Evolutionary conservation across 1,284 basidiomycete species (phyloP), one percentile per base, ranked within the genome.

Genomic region (Ustilago vetiveriae): DNA sequence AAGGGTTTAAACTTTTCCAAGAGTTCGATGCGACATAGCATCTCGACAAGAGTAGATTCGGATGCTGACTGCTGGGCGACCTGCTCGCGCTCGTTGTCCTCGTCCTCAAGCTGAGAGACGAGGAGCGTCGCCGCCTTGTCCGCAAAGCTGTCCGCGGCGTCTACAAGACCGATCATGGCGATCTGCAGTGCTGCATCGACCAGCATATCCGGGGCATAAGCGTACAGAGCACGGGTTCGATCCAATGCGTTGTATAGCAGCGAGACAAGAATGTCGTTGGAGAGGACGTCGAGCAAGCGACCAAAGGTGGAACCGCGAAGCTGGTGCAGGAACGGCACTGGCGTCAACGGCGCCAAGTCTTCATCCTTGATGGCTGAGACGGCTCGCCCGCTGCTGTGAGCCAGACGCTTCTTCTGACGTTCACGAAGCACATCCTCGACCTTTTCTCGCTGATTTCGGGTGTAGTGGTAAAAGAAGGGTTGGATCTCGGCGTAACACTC

Each of bases 401-500:
- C 52, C 4, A 71, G 30, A 13, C 51, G 42, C 37, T 60, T 68
- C 64, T 68, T 74, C 32, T 68, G 48, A 8, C 63, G 43, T 17
- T 32, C 41, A 21, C 57, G 52, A 39, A 98, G 84, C 6, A 91
- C 87, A 29, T 86, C 87, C 74, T 95, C 92, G n/a, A 93, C 94
- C 79, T 94, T 92, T 76, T 97, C 92, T 38, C 94, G 88, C 79
- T 94, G 91, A 83, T 98, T 98, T 27, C 94, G 87, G 11, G 92
- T 90, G 83, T 96, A 98, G 79, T 98, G 94, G 80, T 90, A 92
- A 85, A 95, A 98, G 85, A 94, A 96, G 0, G 94, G 94, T 76
- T 98, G 91, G 66, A 98, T 90, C 70, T 97, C 90, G 65, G 89
- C 89, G 80, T 88, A 94, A 24, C 85, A 86, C 74, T 91, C 91